Conservation (phyloP, 805 yeast species). For the Candida patagonica region DNA sequence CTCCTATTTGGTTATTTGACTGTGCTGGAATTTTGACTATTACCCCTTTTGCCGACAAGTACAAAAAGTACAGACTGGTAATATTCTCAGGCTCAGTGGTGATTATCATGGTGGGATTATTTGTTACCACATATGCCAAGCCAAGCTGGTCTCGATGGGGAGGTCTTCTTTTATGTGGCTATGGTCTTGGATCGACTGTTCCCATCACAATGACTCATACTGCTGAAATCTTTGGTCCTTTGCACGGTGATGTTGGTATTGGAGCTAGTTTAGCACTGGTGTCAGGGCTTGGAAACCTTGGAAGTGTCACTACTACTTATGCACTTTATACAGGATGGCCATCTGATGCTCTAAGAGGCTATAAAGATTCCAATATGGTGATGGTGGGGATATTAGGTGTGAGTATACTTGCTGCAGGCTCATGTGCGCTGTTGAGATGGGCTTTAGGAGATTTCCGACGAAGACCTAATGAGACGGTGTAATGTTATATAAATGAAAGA, state of each 20-base stretch:
- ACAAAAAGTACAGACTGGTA: constrained; percentile 46
- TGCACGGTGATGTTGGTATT: constrained; percentile 75
- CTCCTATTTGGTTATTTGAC: constrained; percentile 88
- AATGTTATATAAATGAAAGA: no score
- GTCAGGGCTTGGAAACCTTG: constrained; percentile 79
- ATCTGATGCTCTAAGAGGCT: constrained; percentile 53
- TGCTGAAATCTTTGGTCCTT: constrained; percentile 59
- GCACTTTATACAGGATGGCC: constrained; percentile 88
- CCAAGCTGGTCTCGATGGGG: constrained; percentile 71
- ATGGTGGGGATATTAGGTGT: constrained; percentile 68
- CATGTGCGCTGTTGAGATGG: constrained; percentile 26
- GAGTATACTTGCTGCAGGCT: constrained; percentile 47
- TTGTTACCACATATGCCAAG: constrained; percentile 67
- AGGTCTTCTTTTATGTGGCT: constrained; percentile 74
- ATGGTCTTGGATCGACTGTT: constrained; percentile 85
- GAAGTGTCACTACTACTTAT: constrained; percentile 77
- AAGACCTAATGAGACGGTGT: no score
- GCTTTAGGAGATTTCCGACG: constrained; percentile 31
- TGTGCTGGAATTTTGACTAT: constrained; percentile 61
- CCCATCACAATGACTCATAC: constrained; percentile 83
- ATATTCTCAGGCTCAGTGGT: constrained; percentile 54
- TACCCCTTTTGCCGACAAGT: constrained; percentile 74
- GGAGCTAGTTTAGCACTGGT: constrained; percentile 80
- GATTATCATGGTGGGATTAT: constrained; percentile 64
- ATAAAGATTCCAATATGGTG: constrained; percentile 72